A percentile compares a stretch with the other conserved stretches of the same genome.
Evolutionary conservation across 768 basidiomycete species (phyloP).

Genomic region (Saitozyma sp.): DNA sequence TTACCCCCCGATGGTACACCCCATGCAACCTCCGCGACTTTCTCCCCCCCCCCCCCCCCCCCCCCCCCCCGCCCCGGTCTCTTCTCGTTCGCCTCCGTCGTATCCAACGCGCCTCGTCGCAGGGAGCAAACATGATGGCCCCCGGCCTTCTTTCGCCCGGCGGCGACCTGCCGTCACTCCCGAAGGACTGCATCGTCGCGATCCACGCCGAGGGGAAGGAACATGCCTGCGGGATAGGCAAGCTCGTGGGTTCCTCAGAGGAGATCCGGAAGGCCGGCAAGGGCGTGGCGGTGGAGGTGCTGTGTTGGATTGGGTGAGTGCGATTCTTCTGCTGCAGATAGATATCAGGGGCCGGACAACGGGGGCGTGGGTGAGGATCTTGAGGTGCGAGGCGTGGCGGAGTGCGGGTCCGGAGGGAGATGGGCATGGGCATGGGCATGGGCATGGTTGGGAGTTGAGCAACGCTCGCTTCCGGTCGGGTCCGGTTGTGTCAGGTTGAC

Average conservation of each 20-base stretch:
- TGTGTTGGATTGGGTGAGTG: slow-evolving; percentile 55
- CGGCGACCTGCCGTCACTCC: slow-evolving; percentile 72
- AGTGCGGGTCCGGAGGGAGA: too few relatives aligned
- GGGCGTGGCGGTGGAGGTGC: slow-evolving; percentile 81
- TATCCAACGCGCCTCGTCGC: not conserved
- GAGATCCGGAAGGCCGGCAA: slow-evolving; percentile 90
- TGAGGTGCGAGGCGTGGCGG: not conserved
- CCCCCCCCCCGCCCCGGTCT: not conserved
- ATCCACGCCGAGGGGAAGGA: slow-evolving; percentile 96
- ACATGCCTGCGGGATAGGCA: slow-evolving; percentile 80
- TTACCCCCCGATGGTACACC: too few relatives aligned
- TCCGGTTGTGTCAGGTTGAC: too few relatives aligned
- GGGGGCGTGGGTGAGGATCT: not conserved
- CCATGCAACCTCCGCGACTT: not conserved
- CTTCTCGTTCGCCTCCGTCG: not conserved
- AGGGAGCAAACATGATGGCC: slow-evolving; percentile 56
- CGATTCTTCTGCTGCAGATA: not conserved
- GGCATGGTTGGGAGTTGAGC: not conserved
- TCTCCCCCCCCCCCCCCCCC: not conserved
- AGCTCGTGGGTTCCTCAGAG: slow-evolving; percentile 77
- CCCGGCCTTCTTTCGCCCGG: slow-evolving; percentile 93
- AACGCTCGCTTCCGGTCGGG: too few relatives aligned
- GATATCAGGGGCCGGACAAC: not conserved
- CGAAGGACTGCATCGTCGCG: slow-evolving; percentile 76
- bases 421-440: not conserved